These are phyloP conservation scores for Sinapis alba DNA, from an alignment of 441 rosid species.

Conservation along the genomic window DNA sequence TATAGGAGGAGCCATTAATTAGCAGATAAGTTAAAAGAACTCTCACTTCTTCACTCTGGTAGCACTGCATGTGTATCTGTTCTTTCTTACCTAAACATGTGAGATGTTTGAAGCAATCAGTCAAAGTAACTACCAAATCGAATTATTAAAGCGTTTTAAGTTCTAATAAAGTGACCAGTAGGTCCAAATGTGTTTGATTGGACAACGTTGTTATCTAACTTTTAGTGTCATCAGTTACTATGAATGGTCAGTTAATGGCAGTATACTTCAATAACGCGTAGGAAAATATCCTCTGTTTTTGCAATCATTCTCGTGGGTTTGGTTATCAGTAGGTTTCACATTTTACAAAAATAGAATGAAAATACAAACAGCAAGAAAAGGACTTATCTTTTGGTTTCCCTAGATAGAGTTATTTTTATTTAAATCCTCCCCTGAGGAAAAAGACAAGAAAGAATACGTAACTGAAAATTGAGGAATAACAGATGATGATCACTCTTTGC, in stretches of 20 bases:
- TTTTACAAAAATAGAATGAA: too few species aligned
- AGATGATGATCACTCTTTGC: background rate
- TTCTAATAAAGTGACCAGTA: too few species aligned
- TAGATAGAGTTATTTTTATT: background rate
- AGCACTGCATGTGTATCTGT: background rate
- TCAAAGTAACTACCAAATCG: background rate
- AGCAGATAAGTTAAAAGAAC: too few species aligned
- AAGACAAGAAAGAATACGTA: background rate
- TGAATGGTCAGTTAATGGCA: background rate
- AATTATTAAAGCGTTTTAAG: background rate
- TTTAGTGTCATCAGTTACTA: background rate
- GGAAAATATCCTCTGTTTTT: background rate
- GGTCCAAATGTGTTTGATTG: background rate
- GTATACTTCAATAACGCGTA: background rate
- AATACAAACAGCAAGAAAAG: too few species aligned
- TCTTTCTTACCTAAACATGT: background rate
- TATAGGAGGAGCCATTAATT: too few species aligned
- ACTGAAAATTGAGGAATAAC: background rate
- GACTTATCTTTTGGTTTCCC: too few species aligned
- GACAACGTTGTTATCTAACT: background rate
- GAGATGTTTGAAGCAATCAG: background rate
- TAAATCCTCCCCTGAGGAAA: background rate
- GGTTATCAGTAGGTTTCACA: background rate
- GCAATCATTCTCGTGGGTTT: background rate
- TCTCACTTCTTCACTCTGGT: background rate